Base-by-base conservation (phyloP, 768 basidiomycete species). In the Podaxis sp. region DNA sequence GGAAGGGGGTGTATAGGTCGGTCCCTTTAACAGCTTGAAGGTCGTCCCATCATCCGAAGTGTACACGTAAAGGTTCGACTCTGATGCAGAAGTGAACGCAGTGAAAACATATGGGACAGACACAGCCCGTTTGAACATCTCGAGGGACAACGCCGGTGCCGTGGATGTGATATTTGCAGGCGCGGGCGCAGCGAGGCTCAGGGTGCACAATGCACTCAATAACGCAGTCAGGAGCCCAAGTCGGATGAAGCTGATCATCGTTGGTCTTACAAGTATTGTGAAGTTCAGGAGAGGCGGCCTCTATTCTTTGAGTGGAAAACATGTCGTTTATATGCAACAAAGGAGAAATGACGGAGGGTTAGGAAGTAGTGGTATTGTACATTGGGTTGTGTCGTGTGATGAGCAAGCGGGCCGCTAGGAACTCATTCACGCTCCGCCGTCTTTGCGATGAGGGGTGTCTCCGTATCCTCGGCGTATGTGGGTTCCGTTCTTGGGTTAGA, bases 41-140 rank as follows among this genome's bases (percentile, higher is more conserved):
- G 65, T 72, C 39, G 73, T 74, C 28, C 67, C 75, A 57, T 76
- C 75, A 44, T 66, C 70, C 11, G 73, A 75, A 0, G 75, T 75
- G 55, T 75, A 76, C 4, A 74, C 73, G 53, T 70, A 76, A 6
- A 75, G 68, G 53, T 76, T 76, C 3, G 73, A 75, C 54, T 75
- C 72, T 2, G 74, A 75, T n/a, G 70, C 71, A 1, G 70, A 66
- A 6, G 74, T 75, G 64, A 76, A 76, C 4, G 72, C 75, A 1
- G 75, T 75, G 65, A 76, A 74, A 3, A 76, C 72, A 61, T 75
- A 74, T 40, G 71, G 71, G 13, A 73, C 65, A 5, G 70, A 65
- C 24, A 73, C 71, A 24, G 73, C 75, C 4, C 73, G 70, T 44
- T 74, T 75, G 65, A 76, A 72, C 22, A 66, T 62, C 59, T 73